A percentile compares a stretch with the other conserved stretches of the same genome.
phyloP scores from a whole-genome alignment of 1,284 basidiomycete genomes.

The Ceraceosorus bombacis region DNA sequence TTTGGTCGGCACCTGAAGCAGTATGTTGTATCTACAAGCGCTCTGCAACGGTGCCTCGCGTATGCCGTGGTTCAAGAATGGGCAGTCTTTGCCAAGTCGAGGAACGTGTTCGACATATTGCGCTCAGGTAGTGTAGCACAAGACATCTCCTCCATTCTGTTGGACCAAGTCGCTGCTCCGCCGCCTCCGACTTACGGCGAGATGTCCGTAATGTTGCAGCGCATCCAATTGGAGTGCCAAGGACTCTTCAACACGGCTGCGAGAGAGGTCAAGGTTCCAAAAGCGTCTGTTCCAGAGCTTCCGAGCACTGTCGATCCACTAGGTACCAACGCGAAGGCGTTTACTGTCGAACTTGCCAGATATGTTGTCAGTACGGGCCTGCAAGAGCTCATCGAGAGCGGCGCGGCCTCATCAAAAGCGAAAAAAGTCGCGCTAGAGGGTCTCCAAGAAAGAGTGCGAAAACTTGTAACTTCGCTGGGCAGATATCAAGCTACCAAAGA shows the following conservation, averaged over 20 bases:
- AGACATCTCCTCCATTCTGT: too few relatives aligned
- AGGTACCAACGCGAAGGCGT: conserved; percentile 58
- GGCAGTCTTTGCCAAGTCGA: conserved; percentile 54
- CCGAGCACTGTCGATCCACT: conserved; percentile 69
- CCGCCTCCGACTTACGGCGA: conserved; percentile 76
- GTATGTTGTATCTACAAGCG: conserved; percentile 77
- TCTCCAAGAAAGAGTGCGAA: conserved; percentile 69
- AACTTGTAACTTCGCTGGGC: conserved; percentile 68
- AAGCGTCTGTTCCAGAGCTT: conserved; percentile 69
- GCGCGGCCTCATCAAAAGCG: conserved; percentile 54
- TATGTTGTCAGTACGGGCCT: conserved; percentile 66
- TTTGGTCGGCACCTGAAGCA: conserved; percentile 61
- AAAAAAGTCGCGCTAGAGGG: conserved; percentile 64
- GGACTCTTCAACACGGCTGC: conserved; percentile 72
- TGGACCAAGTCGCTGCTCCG: conserved; percentile 47
- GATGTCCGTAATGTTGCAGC: conserved; percentile 72
- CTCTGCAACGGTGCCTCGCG: conserved; percentile 79
- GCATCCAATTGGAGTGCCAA: conserved; percentile 73
- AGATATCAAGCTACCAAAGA: conserved; percentile 76
- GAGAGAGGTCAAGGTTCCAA: conserved; percentile 74
- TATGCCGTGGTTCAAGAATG: conserved; percentile 86
- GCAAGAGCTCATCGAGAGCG: conserved; percentile 54
- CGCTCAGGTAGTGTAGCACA: conserved; percentile 9
- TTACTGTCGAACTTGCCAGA: conserved; percentile 74
- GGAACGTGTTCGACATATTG: conserved; percentile 16